Evolutionary conservation across 768 basidiomycete genomes (phyloP), one percentile per base, ranked within the genome.

Genomic region (Termitomyces sp.): DNA sequence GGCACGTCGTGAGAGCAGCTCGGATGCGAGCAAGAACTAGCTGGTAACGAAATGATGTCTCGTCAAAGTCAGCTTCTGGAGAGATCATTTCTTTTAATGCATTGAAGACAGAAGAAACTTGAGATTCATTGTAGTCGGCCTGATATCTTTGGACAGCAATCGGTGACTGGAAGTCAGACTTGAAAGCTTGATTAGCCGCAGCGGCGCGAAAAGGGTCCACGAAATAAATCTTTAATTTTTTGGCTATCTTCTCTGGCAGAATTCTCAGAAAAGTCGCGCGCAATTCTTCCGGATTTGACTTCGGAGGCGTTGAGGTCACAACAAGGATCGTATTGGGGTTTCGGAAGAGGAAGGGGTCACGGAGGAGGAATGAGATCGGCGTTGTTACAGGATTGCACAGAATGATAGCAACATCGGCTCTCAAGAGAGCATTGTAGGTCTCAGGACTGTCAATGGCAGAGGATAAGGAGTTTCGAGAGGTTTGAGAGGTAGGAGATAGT

Each of bases 401-500:
- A 17, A 90, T 60, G 59, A 91, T 68, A n/a, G 85, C 77, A 37
- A 88, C 72, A 62, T 90, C 86, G 8, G 84, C 83, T 59, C 70
- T 69, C 57, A 69, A 56, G 35, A 78, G 68, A 41, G 61, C 21
- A 4, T 59, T 64, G 23, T 63, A 56, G 46, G 50, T 59, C 55
- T 45, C 25, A 32, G 35, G 35, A 37, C 44, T 55, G 27, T 59
- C 39, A 17, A 57, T 40, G 21, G 19, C 40, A 30, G 28, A 43
- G 21, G 50, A 32, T 39, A 21, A 14, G 16, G 32, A 17, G 32
- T 28, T 41, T 17, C 63, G 59, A 53, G 62, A 60, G 45, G 23
- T 9, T 62, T 62, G 59, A 46, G 51, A 55, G 37, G 51, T 35
- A 34, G 67, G 34, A 17, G 63, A 58, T 19, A 74, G 55, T 64